Evolutionary conservation across 257 asterid genomes (phyloP).

Genomic region (Striga asiatica): DNA sequence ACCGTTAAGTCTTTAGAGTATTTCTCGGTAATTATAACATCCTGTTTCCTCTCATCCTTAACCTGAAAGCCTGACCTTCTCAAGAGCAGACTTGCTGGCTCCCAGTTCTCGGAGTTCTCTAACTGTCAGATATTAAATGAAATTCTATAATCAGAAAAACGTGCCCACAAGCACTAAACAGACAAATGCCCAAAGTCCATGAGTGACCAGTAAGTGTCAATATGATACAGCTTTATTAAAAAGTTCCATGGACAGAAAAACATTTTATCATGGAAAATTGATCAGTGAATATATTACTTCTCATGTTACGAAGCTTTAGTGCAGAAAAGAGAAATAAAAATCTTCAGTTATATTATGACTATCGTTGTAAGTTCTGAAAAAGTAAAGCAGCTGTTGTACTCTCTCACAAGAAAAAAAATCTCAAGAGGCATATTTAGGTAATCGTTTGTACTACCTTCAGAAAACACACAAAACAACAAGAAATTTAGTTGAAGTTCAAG

Average conservation of each 20-base stretch:
- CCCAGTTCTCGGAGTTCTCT: conserved; percentile 83
- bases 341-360: too few relatives aligned
- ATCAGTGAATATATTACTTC: too few relatives aligned
- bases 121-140: conserved; percentile 33
- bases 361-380: too few relatives aligned
- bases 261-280: background rate
- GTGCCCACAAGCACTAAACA: background rate
- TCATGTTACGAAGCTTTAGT: too few relatives aligned
- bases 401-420: too few relatives aligned
- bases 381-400: too few relatives aligned
- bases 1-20: conserved; percentile 76
- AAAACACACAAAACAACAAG: too few relatives aligned
- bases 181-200: background rate
- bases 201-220: background rate
- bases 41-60: conserved; percentile 60
- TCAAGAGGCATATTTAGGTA: too few relatives aligned
- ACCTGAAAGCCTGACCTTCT: conserved; percentile 71
- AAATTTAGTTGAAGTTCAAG: background rate
- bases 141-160: conserved; percentile 2
- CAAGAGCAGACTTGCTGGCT: conserved; percentile 52
- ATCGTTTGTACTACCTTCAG: too few relatives aligned
- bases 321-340: too few relatives aligned
- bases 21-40: conserved; percentile 46
- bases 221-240: background rate
- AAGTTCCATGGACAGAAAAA: background rate